A percentile compares a stretch with the other conserved stretches of the same genome.
These are phyloP conservation scores for Miamiensis avidus DNA, from an alignment of 169 alveolate species.

Conservation along the genomic window DNA sequence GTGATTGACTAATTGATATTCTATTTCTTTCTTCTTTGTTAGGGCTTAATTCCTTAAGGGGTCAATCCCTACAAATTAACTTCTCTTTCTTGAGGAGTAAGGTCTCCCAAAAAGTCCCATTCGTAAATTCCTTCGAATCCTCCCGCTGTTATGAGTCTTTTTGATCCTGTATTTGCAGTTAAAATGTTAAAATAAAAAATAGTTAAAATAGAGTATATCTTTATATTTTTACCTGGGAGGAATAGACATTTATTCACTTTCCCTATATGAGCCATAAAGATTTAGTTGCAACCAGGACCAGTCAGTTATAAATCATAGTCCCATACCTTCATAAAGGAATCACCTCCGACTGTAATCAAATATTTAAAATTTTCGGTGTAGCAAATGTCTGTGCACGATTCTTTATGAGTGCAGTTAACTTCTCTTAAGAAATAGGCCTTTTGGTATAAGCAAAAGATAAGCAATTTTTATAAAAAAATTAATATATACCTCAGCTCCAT, in stretches of 20 bases:
- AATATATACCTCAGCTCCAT: slow-evolving; percentile 46
- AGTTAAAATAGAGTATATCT: no score
- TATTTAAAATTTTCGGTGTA: slow-evolving; percentile 64
- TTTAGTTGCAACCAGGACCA: slow-evolving; percentile 70
- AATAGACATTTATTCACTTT: slow-evolving; percentile 62
- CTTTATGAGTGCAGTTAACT: slow-evolving; percentile 69
- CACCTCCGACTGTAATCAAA: slow-evolving; percentile 78
- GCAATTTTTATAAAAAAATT: no score
- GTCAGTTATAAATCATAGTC: slow-evolving; percentile 72
- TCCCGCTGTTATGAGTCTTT: slow-evolving; percentile 64
- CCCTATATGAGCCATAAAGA: slow-evolving; percentile 79
- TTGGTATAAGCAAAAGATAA: no score
- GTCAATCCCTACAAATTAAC: slow-evolving; percentile 31
- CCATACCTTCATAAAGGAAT: slow-evolving; percentile 74
- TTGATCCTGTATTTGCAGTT: slow-evolving; percentile 47
- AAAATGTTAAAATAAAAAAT: no score
- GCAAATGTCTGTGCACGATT: slow-evolving; percentile 52
- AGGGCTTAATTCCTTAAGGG: neutral
- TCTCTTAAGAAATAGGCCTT: slow-evolving; percentile 71
- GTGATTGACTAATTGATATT: slow-evolving; percentile 1
- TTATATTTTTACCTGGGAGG: slow-evolving; percentile 50
- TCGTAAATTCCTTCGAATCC: slow-evolving; percentile 80
- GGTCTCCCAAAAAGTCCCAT: slow-evolving; percentile 83
- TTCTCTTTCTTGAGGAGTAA: slow-evolving; percentile 44
- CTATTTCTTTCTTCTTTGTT: neutral